Conservation (phyloP, 257 asterid species). For the Handroanthus guayacan region DNA sequence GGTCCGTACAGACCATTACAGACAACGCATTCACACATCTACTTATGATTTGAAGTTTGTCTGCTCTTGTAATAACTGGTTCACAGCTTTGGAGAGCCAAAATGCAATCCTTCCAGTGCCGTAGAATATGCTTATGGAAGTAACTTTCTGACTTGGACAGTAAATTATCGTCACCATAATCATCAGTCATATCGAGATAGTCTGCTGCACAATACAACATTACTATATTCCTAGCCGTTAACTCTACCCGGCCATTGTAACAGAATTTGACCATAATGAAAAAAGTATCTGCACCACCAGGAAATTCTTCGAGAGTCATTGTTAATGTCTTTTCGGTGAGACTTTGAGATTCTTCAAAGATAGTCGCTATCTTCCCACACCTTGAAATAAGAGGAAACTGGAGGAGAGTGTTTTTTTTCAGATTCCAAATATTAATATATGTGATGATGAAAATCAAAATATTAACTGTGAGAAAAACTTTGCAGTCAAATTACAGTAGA, state of each 20-base stretch:
- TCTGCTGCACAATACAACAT: slow-evolving; percentile 83
- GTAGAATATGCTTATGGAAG: slow-evolving; percentile 70
- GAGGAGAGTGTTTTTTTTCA: slow-evolving; percentile 38
- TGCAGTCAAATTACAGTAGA: neutral
- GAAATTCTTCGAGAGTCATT: slow-evolving; percentile 67
- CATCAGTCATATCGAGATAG: slow-evolving; percentile 82
- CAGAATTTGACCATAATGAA: slow-evolving; percentile 72
- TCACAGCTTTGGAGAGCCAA: slow-evolving; percentile 90
- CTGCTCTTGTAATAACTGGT: slow-evolving; percentile 69
- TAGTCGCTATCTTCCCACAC: slow-evolving; percentile 77
- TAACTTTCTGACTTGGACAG: slow-evolving; percentile 67
- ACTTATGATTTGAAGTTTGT: slow-evolving; percentile 69
- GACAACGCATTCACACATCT: slow-evolving; percentile 75
- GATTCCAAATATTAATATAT: slow-evolving; percentile 35
- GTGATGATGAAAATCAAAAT: slow-evolving; percentile 24
- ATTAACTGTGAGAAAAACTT: slow-evolving; percentile 23
- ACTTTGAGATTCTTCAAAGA: slow-evolving; percentile 59
- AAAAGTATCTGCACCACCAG: slow-evolving; percentile 81
- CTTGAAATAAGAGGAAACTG: slow-evolving; percentile 95
- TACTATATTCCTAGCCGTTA: slow-evolving; percentile 78
- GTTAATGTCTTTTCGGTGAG: slow-evolving; percentile 38
- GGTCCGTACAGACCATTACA: slow-evolving; percentile 92
- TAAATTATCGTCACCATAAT: slow-evolving; percentile 84
- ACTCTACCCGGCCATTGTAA: slow-evolving; percentile 69
- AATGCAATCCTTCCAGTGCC: slow-evolving; percentile 86